Base-by-base conservation (phyloP, 1,284 basidiomycete species). In the Termitomyces sp. region DNA sequence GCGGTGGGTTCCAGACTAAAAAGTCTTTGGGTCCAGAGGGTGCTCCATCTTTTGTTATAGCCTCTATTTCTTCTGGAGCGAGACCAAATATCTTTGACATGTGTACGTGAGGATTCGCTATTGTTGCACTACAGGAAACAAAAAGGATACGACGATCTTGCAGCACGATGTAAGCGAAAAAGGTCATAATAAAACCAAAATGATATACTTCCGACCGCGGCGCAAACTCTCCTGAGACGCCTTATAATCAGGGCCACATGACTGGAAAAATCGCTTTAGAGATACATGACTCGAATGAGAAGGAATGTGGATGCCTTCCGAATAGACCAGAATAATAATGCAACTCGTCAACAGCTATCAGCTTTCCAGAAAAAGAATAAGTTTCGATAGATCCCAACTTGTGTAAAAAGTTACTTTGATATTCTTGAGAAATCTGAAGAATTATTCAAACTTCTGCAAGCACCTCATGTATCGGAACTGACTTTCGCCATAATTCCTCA, bases 41-140 rank as follows among this genome's bases (percentile, higher is more conserved):
- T 1, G 92, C 86, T 7, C 94, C 92, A 64, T 96, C 94, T 61
- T 90, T 79, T 0, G 82, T 86, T 49, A 95, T 74, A 6, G 85
- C 83, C 56, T 84, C 79, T 5, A 93, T 77, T 39, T 88, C 75
- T 67, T 82, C 53, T 10, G 77, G 71, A 34, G 83, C 73, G 1
- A 94, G 70, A 2, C 88, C 88, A 63, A 92, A 90, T 33, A 94
- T 78, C 31, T 75, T 78, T 55, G 73, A 73, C 90, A 94, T 93
- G 62, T 93, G 88, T 56, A 77, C 70, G 53, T 69, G 71, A n/a
- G 94, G 92, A 60, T 92, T 88, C 7, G 83, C 77, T 40, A 96
- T 90, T 0, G 94, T 96, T 19, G 93, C 93, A 62, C 90, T 94
- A 67, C 93, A 95, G 28, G 92, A 94, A 3, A 96, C 82, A 64